phyloP scores from a whole-genome alignment of 148 eudicot genomes.

The Pharnaceum exiguum region DNA sequence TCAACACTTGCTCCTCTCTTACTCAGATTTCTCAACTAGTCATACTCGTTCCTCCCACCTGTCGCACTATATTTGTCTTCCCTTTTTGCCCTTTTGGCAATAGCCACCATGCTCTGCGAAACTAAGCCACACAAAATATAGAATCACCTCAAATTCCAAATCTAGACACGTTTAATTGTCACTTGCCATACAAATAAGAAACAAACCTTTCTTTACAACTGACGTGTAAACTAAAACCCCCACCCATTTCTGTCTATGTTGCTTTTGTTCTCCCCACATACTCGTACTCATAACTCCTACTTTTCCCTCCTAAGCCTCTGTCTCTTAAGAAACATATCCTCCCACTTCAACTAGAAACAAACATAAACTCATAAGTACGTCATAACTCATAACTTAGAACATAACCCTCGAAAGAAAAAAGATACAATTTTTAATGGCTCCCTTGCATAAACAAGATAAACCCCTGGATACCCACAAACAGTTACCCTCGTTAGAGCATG shows the following conservation, averaged over 20 bases:
- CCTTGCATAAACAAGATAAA: constrained; percentile 13
- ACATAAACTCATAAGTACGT: no score
- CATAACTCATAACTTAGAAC: no score
- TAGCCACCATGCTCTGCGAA: background rate
- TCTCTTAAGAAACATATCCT: background rate
- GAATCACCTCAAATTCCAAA: constrained; percentile 9
- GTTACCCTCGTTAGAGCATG: background rate
- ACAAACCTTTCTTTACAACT: background rate
- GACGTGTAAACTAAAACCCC: constrained; percentile 43
- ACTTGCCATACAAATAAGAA: constrained; percentile 40
- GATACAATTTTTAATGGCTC: background rate
- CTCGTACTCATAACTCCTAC: no score
- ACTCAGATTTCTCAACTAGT: background rate
- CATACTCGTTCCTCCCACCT: no score
- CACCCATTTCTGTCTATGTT: constrained; percentile 12
- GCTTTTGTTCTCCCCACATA: constrained; percentile 14
- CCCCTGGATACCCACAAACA: constrained; percentile 4
- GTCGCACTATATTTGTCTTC: no score
- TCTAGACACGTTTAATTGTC: constrained; percentile 45
- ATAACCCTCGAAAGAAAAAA: background rate
- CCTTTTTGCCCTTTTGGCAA: background rate
- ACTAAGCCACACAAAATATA: constrained; percentile 41
- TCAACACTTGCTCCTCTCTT: background rate
- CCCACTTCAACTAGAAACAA: background rate
- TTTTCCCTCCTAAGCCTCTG: background rate